These are phyloP conservation scores for Aspergillus puulaauensis DNA, from an alignment of 2,329 filamentous ascomycete genomes.

Conservation along the genomic window DNA sequence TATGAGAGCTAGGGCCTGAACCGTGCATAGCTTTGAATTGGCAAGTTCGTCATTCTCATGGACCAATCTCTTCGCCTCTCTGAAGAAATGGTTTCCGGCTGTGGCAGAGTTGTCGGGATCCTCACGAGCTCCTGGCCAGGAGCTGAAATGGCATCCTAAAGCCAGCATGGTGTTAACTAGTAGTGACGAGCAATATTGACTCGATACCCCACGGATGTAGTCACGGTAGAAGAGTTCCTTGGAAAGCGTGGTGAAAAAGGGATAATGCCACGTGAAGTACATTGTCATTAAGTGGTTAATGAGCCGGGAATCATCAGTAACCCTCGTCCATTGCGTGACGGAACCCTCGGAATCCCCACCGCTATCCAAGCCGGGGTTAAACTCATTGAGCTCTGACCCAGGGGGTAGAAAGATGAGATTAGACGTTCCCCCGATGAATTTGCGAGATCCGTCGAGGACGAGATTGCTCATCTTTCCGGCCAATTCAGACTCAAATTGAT, in stretches of 20 bases:
- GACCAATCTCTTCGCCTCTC: slow-evolving; percentile 85
- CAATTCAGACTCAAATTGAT: slow-evolving; percentile 71
- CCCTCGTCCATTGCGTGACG: slow-evolving; percentile 81
- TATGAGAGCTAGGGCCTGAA: slow-evolving; percentile 93
- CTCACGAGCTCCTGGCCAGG: slow-evolving; percentile 68
- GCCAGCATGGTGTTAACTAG: slow-evolving; percentile 93
- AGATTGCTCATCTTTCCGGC: slow-evolving; percentile 93
- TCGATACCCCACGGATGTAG: slow-evolving; percentile 69
- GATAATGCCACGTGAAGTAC: slow-evolving; percentile 98
- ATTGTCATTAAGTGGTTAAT: slow-evolving; percentile 88
- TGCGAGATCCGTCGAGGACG: slow-evolving; percentile 78
- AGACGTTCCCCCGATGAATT: slow-evolving; percentile 92
- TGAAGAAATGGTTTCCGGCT: slow-evolving; percentile 94
- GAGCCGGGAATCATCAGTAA: slow-evolving; percentile 75
- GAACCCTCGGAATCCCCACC: slow-evolving; percentile 63
- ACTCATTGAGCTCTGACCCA: slow-evolving; percentile 47
- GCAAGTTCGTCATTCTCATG: slow-evolving; percentile 92
- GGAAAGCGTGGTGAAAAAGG: slow-evolving; percentile 89
- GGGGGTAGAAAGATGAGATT: slow-evolving; percentile 78
- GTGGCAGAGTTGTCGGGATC: slow-evolving; percentile 74
- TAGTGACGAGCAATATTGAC: slow-evolving; percentile 80
- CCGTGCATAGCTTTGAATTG: slow-evolving; percentile 80
- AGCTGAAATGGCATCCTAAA: slow-evolving; percentile 90
- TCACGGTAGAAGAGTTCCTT: slow-evolving; percentile 84
- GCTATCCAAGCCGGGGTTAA: slow-evolving; percentile 40